A percentile compares a stretch with the other conserved stretches of the same genome.
phyloP scores from a whole-genome alignment of 2,329 filamentous ascomycete genomes.

The Cercospora sojina region DNA sequence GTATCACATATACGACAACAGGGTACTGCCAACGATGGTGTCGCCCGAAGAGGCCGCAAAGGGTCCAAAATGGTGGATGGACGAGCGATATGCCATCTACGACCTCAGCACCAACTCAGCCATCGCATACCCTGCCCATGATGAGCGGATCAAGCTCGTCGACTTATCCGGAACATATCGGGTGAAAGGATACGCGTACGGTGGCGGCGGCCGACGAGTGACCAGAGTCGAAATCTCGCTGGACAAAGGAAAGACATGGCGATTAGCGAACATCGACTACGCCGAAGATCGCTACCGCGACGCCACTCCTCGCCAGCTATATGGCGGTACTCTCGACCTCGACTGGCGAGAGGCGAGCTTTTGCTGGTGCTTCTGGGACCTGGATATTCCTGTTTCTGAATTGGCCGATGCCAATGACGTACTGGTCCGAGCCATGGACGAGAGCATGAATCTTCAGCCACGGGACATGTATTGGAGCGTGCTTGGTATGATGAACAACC shows the following conservation, averaged over 20 bases:
- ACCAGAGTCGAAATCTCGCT: conserved; percentile 80
- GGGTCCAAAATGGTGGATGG: conserved; percentile 75
- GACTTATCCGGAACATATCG: conserved; percentile 58
- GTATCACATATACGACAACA: conserved; percentile 94
- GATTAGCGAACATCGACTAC: conserved; percentile 73
- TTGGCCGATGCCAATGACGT: conserved; percentile 68
- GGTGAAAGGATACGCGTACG: conserved; percentile 80
- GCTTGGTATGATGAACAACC: conserved; percentile 97
- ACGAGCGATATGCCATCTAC: conserved; percentile 90
- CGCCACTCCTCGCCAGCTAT: conserved; percentile 63
- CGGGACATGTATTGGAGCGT: conserved; percentile 96
- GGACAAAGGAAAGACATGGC: conserved; percentile 79
- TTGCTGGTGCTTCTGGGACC: conserved; percentile 90
- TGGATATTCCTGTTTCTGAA: conserved; percentile 64
- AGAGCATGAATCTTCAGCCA: conserved; percentile 80
- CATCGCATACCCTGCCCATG: conserved; percentile 74
- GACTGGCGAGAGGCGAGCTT: conserved; percentile 78
- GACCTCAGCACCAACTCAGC: conserved; percentile 87
- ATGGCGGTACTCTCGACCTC: conserved; percentile 76
- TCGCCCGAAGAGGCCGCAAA: conserved; percentile 76
- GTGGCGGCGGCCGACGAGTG: conserved; percentile 79
- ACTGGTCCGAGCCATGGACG: conserved; percentile 84
- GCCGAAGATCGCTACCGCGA: conserved; percentile 81
- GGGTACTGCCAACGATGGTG: conserved; percentile 82
- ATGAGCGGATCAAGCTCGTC: conserved; percentile 61